Conservation (phyloP, 2,329 filamentous ascomycete genomes). For the Pseudogymnoascus sp. region DNA sequence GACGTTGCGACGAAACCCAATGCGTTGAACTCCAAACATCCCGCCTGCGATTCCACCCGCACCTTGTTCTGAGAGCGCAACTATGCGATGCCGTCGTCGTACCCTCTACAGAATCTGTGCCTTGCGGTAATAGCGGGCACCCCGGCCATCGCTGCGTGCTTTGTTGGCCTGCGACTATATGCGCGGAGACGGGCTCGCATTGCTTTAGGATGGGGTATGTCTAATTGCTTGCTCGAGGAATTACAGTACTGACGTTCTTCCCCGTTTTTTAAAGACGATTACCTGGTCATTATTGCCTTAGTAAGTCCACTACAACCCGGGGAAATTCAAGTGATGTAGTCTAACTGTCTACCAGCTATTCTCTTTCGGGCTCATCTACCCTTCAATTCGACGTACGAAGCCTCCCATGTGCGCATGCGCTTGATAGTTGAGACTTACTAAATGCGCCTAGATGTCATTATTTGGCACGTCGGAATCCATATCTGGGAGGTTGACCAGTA, state of each 20-base stretch:
- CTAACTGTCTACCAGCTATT: background rate
- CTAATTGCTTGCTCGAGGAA: background rate
- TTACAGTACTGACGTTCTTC: background rate
- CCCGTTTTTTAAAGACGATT: background rate
- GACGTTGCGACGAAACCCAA: background rate
- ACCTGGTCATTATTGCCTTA: background rate
- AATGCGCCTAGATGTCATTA: background rate
- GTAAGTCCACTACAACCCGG: background rate
- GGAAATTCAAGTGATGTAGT: background rate
- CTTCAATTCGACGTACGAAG: background rate
- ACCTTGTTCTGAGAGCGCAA: background rate
- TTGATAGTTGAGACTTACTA: background rate
- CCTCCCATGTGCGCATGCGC: background rate
- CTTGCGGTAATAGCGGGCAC: background rate
- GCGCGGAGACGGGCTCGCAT: conserved; percentile 2
- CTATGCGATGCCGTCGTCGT: conserved; percentile 5
- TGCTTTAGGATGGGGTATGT: conserved; percentile 4
- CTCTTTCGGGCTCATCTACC: conserved; percentile 1
- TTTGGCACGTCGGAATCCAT: conserved; percentile 3
- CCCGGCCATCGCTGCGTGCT: background rate
- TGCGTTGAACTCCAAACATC: background rate
- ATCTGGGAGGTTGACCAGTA: conserved; percentile 2
- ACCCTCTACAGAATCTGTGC: background rate
- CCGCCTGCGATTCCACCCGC: background rate
- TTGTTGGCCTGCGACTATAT: background rate